Percentiles rank a stretch among this genome's conserved stretches.
Evolutionary conservation across 148 eudicot genomes (phyloP).

Genomic region (Nepenthes mirabilis): DNA sequence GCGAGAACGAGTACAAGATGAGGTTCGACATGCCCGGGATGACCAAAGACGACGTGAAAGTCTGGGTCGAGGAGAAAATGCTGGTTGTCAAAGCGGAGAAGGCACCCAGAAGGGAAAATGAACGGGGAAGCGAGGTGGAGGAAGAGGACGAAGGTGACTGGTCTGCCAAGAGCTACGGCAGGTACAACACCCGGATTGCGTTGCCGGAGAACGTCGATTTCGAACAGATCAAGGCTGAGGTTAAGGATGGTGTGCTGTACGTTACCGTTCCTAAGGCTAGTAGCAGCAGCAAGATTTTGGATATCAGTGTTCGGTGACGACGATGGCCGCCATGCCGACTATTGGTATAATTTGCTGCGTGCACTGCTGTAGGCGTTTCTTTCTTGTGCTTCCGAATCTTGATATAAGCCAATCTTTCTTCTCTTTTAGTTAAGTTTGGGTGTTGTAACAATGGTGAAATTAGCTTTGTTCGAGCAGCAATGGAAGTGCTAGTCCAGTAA

Average conservation of each 20-base stretch:
- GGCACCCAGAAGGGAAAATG: conserved; percentile 9
- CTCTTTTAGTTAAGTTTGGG: no score
- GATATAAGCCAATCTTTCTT: no score
- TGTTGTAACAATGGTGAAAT: no score
- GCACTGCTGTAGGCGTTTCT: no score
- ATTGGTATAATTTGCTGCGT: no score
- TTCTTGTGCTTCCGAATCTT: no score
- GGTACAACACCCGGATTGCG: conserved; percentile 41
- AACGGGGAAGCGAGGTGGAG: conserved; percentile 4
- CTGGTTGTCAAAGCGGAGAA: conserved; percentile 62
- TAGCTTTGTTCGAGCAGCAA: no score
- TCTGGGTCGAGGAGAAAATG: conserved; percentile 74
- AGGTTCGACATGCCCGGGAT: conserved; percentile 84
- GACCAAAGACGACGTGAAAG: conserved; percentile 54
- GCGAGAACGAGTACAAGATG: conserved; percentile 36
- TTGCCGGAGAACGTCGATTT: conserved; percentile 65
- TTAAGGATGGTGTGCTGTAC: conserved; percentile 71
- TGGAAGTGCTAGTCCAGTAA: no score
- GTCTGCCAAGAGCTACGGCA: conserved; percentile 53
- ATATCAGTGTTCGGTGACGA: conserved; percentile 42
- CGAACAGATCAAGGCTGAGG: conserved; percentile 79
- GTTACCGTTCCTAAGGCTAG: conserved; percentile 50
- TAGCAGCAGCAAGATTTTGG: conserved; percentile 33
- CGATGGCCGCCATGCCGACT: no score
- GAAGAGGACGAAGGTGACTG: conserved; percentile 30